These are phyloP conservation scores for Endothia cerciana DNA, from an alignment of 2,329 filamentous ascomycete species.

Conservation along the genomic window DNA sequence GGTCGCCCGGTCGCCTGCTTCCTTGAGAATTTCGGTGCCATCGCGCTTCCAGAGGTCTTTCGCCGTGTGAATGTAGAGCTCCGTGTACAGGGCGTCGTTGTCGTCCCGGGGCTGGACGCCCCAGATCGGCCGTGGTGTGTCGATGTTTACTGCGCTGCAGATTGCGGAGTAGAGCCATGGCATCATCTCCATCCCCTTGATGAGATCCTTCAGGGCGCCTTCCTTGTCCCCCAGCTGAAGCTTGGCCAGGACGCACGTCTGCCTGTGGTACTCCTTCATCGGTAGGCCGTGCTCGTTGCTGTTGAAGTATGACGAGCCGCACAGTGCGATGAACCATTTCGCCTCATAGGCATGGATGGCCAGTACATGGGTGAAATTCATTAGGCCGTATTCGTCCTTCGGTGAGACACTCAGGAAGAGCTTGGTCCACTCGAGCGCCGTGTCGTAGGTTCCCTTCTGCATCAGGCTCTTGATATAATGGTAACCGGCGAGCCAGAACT, in stretches of 20 bases:
- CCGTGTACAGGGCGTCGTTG: constrained; percentile 70
- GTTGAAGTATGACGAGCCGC: constrained; percentile 53
- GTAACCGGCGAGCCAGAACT: constrained; percentile 89
- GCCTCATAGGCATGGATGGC: constrained; percentile 81
- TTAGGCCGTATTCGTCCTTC: constrained; percentile 80
- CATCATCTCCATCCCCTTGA: constrained; percentile 69
- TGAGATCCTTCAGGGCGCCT: constrained; percentile 67
- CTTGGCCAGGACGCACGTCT: constrained; percentile 77
- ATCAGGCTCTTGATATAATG: constrained; percentile 85
- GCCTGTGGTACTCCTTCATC: constrained; percentile 66
- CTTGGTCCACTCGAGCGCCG: constrained; percentile 92
- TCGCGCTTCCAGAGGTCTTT: constrained; percentile 84
- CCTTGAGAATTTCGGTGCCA: constrained; percentile 68
- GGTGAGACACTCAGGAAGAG: constrained; percentile 76
- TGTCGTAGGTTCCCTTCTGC: constrained; percentile 91
- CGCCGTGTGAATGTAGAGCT: constrained; percentile 74
- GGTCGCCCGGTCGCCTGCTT: constrained; percentile 63
- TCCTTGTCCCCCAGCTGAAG: constrained; percentile 69
- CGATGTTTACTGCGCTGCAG: constrained; percentile 79
- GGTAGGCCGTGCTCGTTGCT: constrained; percentile 35
- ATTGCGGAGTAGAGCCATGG: constrained; percentile 86
- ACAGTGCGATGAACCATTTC: constrained; percentile 73
- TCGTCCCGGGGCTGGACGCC: constrained; percentile 69
- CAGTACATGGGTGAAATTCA: constrained; percentile 80
- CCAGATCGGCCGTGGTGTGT: constrained; percentile 82